Percentiles rank a stretch among this genome's conserved stretches.
Evolutionary conservation across 495 filamentous ascomycete genomes (phyloP).

Genomic region (Bryoglossum gracile): DNA sequence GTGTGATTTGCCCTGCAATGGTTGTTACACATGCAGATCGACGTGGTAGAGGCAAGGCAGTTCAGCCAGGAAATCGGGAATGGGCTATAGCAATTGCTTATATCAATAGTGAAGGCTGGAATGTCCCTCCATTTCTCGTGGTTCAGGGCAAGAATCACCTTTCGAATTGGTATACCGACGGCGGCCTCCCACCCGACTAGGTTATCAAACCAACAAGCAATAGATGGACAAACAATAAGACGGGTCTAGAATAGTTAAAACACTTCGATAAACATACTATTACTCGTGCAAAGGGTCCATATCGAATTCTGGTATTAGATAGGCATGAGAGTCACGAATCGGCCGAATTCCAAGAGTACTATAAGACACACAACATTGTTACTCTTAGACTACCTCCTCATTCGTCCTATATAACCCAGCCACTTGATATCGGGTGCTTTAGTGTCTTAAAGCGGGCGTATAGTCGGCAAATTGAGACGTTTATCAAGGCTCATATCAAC

Average conservation of each 20-base stretch:
- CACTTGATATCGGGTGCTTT: constrained; percentile 21
- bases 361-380: constrained; percentile 26
- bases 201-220: constrained; percentile 25
- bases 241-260: constrained; percentile 20
- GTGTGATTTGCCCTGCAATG: constrained; percentile 24
- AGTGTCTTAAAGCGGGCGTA: constrained; percentile 18
- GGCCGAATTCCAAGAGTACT: constrained; percentile 25
- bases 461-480: constrained; percentile 8
- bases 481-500: constrained; percentile 15
- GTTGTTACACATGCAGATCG: constrained; percentile 29
- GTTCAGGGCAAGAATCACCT: constrained; percentile 26
- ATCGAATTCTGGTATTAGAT: constrained; percentile 29
- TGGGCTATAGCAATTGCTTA: constrained; percentile 33
- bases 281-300: constrained; percentile 16
- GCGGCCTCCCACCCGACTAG: no score
- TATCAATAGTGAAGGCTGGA: constrained; percentile 25
- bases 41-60: constrained; percentile 19
- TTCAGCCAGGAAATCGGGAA: constrained; percentile 34
- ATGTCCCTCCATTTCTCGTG: constrained; percentile 32
- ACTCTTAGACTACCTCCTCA: constrained; percentile 25
- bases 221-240: constrained; percentile 30
- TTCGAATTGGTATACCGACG: constrained; percentile 3
- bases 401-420: constrained; percentile 15
- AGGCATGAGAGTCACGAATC: no score
- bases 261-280: constrained; percentile 16